Base-by-base conservation (phyloP, 169 alveolate genomes). In the Plasmodium inui region DNA sequence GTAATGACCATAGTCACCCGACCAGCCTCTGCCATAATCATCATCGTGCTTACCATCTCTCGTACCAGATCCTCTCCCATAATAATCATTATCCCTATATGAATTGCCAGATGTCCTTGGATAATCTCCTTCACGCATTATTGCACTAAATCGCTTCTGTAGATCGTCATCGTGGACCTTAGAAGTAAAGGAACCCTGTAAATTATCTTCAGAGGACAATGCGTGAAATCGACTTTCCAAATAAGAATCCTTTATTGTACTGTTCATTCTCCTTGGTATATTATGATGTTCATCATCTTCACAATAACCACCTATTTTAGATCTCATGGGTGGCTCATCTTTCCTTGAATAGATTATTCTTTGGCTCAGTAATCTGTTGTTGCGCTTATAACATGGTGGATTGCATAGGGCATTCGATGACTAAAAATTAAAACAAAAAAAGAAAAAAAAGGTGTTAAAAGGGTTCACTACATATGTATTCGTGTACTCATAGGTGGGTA, bases 321-420 rank as follows among this genome's bases (percentile, higher is more conserved):
- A 7, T 41, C 39, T 30, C 26, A 12, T 7, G n/a, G 70, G 22
- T 17, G 26, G 0, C 8, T 79, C 46, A 79, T 37, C n/a, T 79
- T 4, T 32, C 19, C 12, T 5, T 14, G 19, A 0, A 26, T 67
- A 67, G 0, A 10, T 7, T 67, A n/a, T 17, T 5, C 14, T 4
- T 22, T 79, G 71, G 50, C 39, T 19, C 55, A 79, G 22, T 79
- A 79, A 79, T 37, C 84, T 79, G 70, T 30, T 30, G 32, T 44
- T 39, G 46, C 72, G 14, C 14, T 79, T 79, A 14, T 30, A 2
- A 79, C 50, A 79, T 12, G 32, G 44, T 44, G 10, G 9, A 67
- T 26, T 37, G n/a, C 26, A 55, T 79, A 39, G 3, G 39, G 84
- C 4, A 1, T 28, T 22, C 5, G 84, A n/a, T 39, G 84, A 5